phyloP scores from a whole-genome alignment of 2,329 filamentous ascomycete species.

The Phoma sp. region DNA sequence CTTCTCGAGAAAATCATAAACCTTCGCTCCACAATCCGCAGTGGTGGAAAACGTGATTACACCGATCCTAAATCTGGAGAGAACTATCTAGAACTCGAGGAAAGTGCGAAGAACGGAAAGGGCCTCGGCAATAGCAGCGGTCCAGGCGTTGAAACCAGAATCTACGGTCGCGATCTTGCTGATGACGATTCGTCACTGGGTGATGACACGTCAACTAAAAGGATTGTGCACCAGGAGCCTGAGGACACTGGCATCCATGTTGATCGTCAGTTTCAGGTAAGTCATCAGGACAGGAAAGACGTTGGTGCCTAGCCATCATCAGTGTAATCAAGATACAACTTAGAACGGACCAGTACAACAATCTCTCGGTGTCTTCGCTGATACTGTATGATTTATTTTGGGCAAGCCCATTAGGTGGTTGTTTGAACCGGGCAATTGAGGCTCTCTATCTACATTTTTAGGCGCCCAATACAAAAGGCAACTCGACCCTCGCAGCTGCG shows the following conservation, averaged over 20 bases:
- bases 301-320: background rate
- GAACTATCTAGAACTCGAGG: conserved; percentile 16
- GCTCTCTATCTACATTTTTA: no score
- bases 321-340: background rate
- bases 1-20: conserved; percentile 18
- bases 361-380: no score
- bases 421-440: no score
- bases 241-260: background rate
- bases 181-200: conserved; percentile 11
- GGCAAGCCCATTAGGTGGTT: no score
- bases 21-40: conserved; percentile 14
- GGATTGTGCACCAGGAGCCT: background rate
- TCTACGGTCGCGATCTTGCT: conserved; percentile 15
- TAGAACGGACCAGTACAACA: no score
- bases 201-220: conserved; percentile 9
- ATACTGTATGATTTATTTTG: no score
- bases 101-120: background rate
- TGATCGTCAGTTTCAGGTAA: background rate
- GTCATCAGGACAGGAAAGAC: background rate
- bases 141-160: conserved; percentile 6
- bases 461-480: no score
- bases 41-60: conserved; percentile 9
- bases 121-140: background rate
- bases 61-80: conserved; percentile 12
- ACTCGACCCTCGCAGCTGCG: no score